Conservation (phyloP, 305 asterid species). For the Fraxinus dipetala region DNA sequence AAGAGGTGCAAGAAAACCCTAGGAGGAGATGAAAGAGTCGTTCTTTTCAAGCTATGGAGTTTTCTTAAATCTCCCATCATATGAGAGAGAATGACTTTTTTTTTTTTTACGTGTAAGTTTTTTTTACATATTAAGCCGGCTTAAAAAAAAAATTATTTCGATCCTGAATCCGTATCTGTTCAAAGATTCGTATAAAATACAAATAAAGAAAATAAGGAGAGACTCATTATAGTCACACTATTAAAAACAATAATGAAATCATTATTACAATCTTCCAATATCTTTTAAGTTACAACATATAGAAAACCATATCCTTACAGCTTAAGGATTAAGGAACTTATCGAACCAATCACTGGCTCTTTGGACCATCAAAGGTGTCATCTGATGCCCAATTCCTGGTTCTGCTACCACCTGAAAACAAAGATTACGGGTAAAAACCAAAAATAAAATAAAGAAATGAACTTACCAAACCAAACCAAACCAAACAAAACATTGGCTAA, state of each 20-base stretch:
- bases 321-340: constrained; percentile 36
- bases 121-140: too few relatives aligned
- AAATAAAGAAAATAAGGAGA: neutral
- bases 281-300: neutral
- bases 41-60: too few relatives aligned
- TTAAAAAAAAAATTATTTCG: too few relatives aligned
- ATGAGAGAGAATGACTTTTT: too few relatives aligned
- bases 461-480: neutral
- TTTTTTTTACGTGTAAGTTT: too few relatives aligned
- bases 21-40: too few relatives aligned
- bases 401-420: constrained; percentile 53
- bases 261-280: neutral
- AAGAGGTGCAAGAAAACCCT: too few relatives aligned
- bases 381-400: constrained; percentile 66
- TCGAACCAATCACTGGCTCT: constrained; percentile 95
- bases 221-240: neutral
- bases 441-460: neutral
- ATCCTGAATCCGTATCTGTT: too few relatives aligned
- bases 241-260: neutral
- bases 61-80: too few relatives aligned
- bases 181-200: neutral
- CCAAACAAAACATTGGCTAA: neutral
- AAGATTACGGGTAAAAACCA: neutral
- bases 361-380: constrained; percentile 80
- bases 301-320: neutral